Percentiles rank a stretch among this genome's conserved stretches.
These are phyloP conservation scores for Maudiozyma saulgeensis DNA, from an alignment of 805 yeast species.

Conservation along the genomic window DNA sequence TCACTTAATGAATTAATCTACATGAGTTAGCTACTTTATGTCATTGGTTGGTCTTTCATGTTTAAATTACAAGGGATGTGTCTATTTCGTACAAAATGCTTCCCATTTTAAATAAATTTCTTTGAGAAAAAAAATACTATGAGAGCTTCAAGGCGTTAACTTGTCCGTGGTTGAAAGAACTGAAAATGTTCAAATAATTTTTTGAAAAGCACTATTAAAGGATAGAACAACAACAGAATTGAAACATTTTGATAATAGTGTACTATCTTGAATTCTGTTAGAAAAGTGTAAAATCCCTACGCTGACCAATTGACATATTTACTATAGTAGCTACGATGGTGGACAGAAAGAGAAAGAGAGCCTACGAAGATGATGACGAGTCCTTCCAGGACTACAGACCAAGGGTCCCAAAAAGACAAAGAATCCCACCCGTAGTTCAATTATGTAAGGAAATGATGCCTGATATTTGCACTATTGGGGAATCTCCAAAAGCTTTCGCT, in stretches of 20 bases:
- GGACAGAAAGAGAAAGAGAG: slow-evolving; percentile 13
- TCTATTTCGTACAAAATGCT: not conserved
- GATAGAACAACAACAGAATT: too few species aligned
- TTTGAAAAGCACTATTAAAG: not conserved
- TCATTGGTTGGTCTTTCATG: too few species aligned
- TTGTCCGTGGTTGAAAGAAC: not conserved
- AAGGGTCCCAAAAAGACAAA: slow-evolving; percentile 26
- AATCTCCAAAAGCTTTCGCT: slow-evolving; percentile 41
- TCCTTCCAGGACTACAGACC: slow-evolving; percentile 26
- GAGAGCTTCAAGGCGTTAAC: too few species aligned
- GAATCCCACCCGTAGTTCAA: slow-evolving; percentile 38
- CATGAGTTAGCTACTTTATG: too few species aligned
- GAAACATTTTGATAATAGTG: too few species aligned
- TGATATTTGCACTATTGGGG: slow-evolving; percentile 52
- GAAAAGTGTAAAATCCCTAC: too few species aligned
- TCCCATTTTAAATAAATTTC: not conserved
- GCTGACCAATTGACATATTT: not conserved
- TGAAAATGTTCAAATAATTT: not conserved
- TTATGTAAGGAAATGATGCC: slow-evolving; percentile 40
- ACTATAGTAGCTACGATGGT: slow-evolving; percentile 2
- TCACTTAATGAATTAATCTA: too few species aligned
- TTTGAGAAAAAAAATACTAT: not conserved
- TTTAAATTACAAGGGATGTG: too few species aligned
- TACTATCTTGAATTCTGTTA: too few species aligned
- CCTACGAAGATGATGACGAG: slow-evolving; percentile 24